Evolutionary conservation across 306 rosid genomes (phyloP).

Genomic region (Fragaria ananassa): DNA sequence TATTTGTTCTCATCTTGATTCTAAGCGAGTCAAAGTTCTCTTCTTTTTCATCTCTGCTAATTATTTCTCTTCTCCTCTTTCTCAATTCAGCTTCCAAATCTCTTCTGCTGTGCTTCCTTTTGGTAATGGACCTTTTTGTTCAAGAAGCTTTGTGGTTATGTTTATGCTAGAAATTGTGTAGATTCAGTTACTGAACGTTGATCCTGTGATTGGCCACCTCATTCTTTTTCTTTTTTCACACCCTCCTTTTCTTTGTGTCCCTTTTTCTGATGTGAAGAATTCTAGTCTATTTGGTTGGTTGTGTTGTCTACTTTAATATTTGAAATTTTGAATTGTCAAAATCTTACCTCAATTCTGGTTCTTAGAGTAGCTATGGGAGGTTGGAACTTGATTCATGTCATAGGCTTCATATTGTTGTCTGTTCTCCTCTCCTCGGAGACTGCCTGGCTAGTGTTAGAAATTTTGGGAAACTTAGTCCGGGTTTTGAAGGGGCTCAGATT

Average conservation of each 20-base stretch:
- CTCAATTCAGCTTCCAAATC: background rate
- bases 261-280: conserved; percentile 4
- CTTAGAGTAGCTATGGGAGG: conserved; percentile 40
- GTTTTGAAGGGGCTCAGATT: conserved; percentile 58
- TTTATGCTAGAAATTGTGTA: background rate
- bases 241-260: conserved; percentile 5
- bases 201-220: conserved; percentile 9
- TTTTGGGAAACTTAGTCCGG: conserved; percentile 38
- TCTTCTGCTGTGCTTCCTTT: background rate
- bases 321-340: background rate
- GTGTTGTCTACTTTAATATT: background rate
- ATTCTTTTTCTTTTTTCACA: background rate
- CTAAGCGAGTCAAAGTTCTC: background rate
- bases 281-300: conserved; percentile 6
- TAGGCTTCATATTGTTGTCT: conserved; percentile 24
- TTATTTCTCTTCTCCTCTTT: background rate
- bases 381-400: conserved; percentile 22
- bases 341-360: background rate
- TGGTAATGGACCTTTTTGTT: background rate
- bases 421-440: conserved; percentile 28
- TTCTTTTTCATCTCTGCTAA: background rate
- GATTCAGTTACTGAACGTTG: conserved; percentile 1
- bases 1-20: conserved; percentile 3
- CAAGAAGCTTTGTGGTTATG: background rate
- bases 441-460: conserved; percentile 40